Evolutionary conservation across 192 early-diverging fungal genomes (phyloP), one percentile per base, ranked within the genome.

Genomic region (Chytriomyces hyalinus): DNA sequence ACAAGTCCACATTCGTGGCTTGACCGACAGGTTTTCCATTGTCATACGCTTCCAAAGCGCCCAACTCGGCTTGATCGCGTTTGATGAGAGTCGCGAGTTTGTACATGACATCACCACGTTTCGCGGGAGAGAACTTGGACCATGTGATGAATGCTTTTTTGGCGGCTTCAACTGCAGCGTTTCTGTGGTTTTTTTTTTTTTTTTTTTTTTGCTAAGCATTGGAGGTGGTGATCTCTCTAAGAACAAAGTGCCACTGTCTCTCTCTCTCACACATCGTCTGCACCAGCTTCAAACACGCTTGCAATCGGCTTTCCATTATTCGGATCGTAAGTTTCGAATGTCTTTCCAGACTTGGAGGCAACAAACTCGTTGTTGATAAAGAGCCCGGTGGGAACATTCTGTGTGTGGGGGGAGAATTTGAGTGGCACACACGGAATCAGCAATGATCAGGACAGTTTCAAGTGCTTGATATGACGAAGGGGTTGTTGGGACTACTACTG

Each of bases 351-450:
- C 45, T 75, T n/a, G 43, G 86, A 81, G 4, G 75, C 66, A 6
- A 86, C 79, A 70, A 87, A 87, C 64, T 84, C 44, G 70, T 80
- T 80, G 80, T 84, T 84, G 78, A 87, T 87, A 75, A 87, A 87
- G 17, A 93, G 84, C 69, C 92, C 92, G 13, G 84, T 84, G 9
- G 74, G 75, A 8, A 78, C 13, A 36, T 66, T 45, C 71, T 73
- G 43, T 17, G n/a, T 15, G 49, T 68, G 36, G 28, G 28, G 28
- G 28, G 28, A 2, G 28, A 2, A 2, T 3, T 64, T 15, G 62
- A 15, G 10, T 26, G 62, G 15, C 17, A 64, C 13, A 20, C n/a
- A 57, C 13, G n/a, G 26, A 64, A 10, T 2, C 62, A 64, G n/a
- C 0, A 28, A 1, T 22, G 9, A 26, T 64, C n/a, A 64, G 50